Evolutionary conservation across 176 grass and related monocot species (phyloP).

Genomic region (Ensete ventricosum): DNA sequence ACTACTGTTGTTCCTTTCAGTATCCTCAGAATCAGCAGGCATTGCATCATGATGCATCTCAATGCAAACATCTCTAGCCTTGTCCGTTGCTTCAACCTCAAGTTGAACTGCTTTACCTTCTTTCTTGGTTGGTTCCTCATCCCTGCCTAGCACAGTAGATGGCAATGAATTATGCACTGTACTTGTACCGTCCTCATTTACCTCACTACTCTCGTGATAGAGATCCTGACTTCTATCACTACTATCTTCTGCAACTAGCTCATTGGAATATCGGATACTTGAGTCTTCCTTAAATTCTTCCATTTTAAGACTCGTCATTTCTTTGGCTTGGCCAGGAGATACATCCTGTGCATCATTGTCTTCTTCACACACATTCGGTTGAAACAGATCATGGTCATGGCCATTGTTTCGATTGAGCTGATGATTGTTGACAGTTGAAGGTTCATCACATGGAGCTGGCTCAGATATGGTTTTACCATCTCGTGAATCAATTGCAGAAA

Average conservation of each 20-base stretch:
- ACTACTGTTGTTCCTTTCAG: neutral
- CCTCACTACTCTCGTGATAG: neutral
- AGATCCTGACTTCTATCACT: neutral
- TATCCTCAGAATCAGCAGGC: neutral
- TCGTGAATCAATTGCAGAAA: conserved; percentile 17
- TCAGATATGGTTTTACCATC: conserved; percentile 18
- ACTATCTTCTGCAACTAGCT: conserved; percentile 11
- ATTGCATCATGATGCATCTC: neutral
- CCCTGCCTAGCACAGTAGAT: neutral
- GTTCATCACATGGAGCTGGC: conserved; percentile 15
- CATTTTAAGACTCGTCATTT: conserved; percentile 7
- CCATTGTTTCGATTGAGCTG: conserved; percentile 19
- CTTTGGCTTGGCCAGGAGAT: neutral
- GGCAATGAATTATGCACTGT: neutral
- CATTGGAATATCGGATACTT: conserved; percentile 20
- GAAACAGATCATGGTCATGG: conserved; percentile 11
- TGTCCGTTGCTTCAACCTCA: neutral
- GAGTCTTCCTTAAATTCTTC: conserved; percentile 24
- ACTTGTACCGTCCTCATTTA: neutral
- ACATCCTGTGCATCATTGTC: neutral
- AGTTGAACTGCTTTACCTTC: neutral
- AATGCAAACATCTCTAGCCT: neutral
- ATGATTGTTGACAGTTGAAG: conserved; percentile 15
- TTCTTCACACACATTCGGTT: conserved; percentile 20
- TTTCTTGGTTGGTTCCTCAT: neutral